Evolutionary conservation across 768 basidiomycete genomes (phyloP), one percentile per base, ranked within the genome.

Genomic region (Pleurotus platypus): DNA sequence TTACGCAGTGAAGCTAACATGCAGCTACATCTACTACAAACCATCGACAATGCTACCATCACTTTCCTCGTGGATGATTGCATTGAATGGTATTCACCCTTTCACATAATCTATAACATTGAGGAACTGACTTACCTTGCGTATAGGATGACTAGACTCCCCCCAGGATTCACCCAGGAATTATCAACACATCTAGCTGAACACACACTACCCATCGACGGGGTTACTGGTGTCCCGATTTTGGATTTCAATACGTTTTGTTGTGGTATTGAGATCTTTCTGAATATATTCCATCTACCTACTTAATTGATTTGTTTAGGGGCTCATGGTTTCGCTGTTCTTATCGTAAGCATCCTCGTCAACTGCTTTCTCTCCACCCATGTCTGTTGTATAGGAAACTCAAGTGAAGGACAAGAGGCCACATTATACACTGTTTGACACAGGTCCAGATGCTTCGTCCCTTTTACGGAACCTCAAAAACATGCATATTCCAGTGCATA

Each of bases 241-340:
- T 62, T 91, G 6, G 84, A 92, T 63, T 80, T 93, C 48, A 83
- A 91, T 63, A 78, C 83, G 48, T 90, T 86, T 66, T 76, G 88
- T 75, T 87, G 76, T 57, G 82, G 74, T 67, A 56, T 18, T 40
- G 18, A 15, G 7, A 11, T 3, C 22, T 12, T 15, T n/a, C 12
- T 39, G 4, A n/a, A 26, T 61, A 58, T 22, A 8, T 38, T 43
- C 43, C 51, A 50, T 39, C 39, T 22, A 13, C 15, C 22, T 49
- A 11, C 12, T 13, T 35, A 26, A 13, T 35, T 13, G 6, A 3
- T 35, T 18, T 30, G 20, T 30, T 20, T 57, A 86, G 90, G 90
- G 4, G 91, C 91, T 1, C 92, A 94, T 72, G 92, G 92, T 1
- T 87, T 94, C 63, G 82, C 90, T n/a, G 85, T 83, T 30, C 73